A percentile compares a stretch with the other conserved stretches of the same genome.
These are phyloP conservation scores for Monosporascus sp. DNA, from an alignment of 2,329 filamentous ascomycete species.

Conservation along the genomic window DNA sequence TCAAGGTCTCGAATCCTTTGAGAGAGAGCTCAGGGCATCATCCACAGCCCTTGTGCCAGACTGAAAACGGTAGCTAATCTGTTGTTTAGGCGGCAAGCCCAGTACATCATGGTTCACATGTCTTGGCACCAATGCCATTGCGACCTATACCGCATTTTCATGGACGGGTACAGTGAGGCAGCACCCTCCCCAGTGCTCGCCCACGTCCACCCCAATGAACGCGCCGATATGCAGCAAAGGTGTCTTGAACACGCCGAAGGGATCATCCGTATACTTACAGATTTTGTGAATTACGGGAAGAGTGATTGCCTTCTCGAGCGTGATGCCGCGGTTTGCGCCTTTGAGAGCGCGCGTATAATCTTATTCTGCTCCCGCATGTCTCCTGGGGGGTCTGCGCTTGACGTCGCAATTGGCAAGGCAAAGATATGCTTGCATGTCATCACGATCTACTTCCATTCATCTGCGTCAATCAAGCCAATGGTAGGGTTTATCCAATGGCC, in stretches of 20 bases:
- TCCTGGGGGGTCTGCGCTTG: slow-evolving; percentile 13
- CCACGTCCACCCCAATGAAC: slow-evolving; percentile 21
- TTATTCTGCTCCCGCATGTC: slow-evolving; percentile 24
- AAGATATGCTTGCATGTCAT: slow-evolving; percentile 23
- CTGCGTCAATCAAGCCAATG: slow-evolving; percentile 22
- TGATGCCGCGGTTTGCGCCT: slow-evolving; percentile 37
- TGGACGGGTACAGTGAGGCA: slow-evolving; percentile 35
- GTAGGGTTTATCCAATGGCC: slow-evolving; percentile 10
- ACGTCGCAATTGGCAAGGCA: slow-evolving; percentile 19
- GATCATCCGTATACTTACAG: slow-evolving; percentile 30
- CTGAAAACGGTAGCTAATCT: background rate
- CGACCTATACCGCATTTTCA: slow-evolving; percentile 38
- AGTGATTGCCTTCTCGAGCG: slow-evolving; percentile 29
- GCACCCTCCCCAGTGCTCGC: slow-evolving; percentile 27
- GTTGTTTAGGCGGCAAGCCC: slow-evolving; percentile 14
- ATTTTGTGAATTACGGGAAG: slow-evolving; percentile 21
- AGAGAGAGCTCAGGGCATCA: too few relatives aligned
- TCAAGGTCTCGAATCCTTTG: too few relatives aligned
- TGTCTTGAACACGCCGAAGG: slow-evolving; percentile 33
- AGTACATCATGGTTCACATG: slow-evolving; percentile 27
- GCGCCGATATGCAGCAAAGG: slow-evolving; percentile 23
- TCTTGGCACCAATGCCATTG: slow-evolving; percentile 38
- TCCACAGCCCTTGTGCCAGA: background rate
- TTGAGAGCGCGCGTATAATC: slow-evolving; percentile 34
- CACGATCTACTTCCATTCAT: slow-evolving; percentile 20